These are phyloP conservation scores for Tolypocladium nubicola DNA, from an alignment of 2,329 filamentous ascomycete genomes.

Conservation along the genomic window DNA sequence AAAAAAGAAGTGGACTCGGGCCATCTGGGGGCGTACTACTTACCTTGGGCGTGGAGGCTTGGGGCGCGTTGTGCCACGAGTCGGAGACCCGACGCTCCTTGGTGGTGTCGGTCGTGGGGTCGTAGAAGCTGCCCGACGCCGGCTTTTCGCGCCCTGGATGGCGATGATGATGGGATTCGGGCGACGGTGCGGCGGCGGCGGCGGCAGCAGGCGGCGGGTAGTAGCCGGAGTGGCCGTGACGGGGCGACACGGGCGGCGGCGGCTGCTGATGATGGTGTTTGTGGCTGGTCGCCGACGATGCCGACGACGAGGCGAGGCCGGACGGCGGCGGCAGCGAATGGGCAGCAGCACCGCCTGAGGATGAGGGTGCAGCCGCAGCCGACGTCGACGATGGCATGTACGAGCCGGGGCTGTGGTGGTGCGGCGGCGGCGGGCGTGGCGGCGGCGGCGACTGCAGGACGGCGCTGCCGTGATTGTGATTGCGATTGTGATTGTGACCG, in stretches of 20 bases:
- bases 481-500: conserved; percentile 9
- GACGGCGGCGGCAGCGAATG: conserved; percentile 18
- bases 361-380: conserved; percentile 11
- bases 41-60: conserved; percentile 37
- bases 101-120: conserved; percentile 40
- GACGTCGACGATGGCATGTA: conserved; percentile 25
- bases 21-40: conserved; percentile 13
- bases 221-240: conserved; percentile 24
- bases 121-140: conserved; percentile 38
- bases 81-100: conserved; percentile 36
- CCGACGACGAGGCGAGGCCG: conserved; percentile 12
- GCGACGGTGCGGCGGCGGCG: neutral
- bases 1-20: conserved; percentile 17
- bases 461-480: conserved; percentile 16
- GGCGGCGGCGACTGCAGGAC: conserved; percentile 19
- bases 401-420: conserved; percentile 16
- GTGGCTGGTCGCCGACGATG: conserved; percentile 5
- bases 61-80: conserved; percentile 34
- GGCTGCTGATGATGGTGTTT: conserved; percentile 15
- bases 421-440: conserved; percentile 14
- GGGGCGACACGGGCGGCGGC: conserved; percentile 26
- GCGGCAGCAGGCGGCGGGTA: conserved; percentile 8
- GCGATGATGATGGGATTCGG: conserved; percentile 14
- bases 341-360: conserved; percentile 13
- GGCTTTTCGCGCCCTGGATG: conserved; percentile 28